These are phyloP conservation scores for Neurospora crassa DNA, from an alignment of 2,329 filamentous ascomycete species.

Conservation along the genomic window DNA sequence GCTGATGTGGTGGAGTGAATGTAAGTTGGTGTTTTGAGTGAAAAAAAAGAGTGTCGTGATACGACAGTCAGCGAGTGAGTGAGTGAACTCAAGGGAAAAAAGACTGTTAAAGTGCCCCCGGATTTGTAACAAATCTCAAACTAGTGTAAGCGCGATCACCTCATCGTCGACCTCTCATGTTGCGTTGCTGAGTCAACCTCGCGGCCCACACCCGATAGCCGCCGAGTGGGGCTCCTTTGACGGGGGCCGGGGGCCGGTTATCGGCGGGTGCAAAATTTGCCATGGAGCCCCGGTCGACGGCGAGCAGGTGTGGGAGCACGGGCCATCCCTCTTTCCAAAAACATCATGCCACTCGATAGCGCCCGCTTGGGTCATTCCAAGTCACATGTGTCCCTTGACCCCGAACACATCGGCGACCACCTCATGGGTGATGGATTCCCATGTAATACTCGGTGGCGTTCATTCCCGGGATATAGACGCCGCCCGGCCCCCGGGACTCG, in stretches of 20 bases:
- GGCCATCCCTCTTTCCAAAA: background rate
- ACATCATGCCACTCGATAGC: background rate
- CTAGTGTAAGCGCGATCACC: background rate
- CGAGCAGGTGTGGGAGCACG: background rate
- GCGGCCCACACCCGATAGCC: background rate
- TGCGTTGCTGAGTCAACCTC: background rate
- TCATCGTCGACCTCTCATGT: background rate
- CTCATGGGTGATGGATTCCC: background rate
- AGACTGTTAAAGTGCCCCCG: no score
- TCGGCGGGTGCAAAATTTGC: background rate
- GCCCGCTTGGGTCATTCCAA: background rate
- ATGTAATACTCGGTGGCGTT: background rate
- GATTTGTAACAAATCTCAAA: background rate
- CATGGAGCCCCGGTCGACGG: background rate
- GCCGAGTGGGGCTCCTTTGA: background rate
- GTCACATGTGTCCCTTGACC: background rate
- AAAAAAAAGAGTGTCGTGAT: background rate
- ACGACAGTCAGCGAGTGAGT: background rate
- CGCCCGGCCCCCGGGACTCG: background rate
- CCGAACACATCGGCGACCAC: background rate
- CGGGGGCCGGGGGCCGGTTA: background rate
- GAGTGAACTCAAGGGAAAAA: background rate
- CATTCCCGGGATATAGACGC: background rate
- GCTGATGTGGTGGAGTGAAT: background rate
- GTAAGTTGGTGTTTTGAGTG: background rate